Percentiles rank a stretch among this genome's conserved stretches.
Evolutionary conservation across 768 basidiomycete genomes (phyloP).

Genomic region (Glaciozyma martinii): DNA sequence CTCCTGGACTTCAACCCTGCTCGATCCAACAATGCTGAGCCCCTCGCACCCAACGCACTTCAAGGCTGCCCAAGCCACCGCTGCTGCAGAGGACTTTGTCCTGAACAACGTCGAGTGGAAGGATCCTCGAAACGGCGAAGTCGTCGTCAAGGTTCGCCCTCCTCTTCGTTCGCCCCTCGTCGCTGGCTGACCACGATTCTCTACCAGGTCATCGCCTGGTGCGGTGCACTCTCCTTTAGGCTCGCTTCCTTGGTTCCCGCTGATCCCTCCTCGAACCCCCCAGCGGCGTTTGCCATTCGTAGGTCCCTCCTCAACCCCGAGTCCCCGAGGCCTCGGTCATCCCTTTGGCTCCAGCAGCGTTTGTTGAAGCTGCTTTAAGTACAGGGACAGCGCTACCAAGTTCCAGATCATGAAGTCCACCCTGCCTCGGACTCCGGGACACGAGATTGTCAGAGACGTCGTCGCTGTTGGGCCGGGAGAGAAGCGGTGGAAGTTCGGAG

Average conservation of each 20-base stretch:
- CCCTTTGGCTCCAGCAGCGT: not conserved
- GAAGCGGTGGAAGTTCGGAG: slow-evolving; percentile 33
- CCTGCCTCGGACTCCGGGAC: slow-evolving; percentile 17
- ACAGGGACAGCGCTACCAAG: not conserved
- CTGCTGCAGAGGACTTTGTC: not conserved
- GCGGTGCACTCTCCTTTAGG: no score
- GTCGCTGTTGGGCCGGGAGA: slow-evolving; percentile 25
- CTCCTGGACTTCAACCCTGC: no score
- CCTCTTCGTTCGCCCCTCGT: no score
- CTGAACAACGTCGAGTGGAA: slow-evolving; percentile 11
- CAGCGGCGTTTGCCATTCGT: slow-evolving; percentile 26
- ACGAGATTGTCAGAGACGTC: slow-evolving; percentile 33
- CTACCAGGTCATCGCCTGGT: no score
- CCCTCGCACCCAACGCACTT: not conserved
- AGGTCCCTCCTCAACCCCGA: not conserved
- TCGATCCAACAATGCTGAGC: no score
- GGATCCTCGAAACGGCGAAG: slow-evolving; percentile 1
- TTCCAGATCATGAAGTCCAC: slow-evolving; percentile 9
- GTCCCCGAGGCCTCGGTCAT: not conserved
- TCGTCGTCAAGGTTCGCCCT: slow-evolving; percentile 17
- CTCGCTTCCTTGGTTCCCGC: no score
- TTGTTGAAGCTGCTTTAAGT: no score
- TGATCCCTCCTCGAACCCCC: no score
- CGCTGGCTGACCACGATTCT: no score
- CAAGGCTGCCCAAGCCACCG: not conserved